Evolutionary conservation across 495 filamentous ascomycete species (phyloP).

Genomic region (Xylaria telfairii): DNA sequence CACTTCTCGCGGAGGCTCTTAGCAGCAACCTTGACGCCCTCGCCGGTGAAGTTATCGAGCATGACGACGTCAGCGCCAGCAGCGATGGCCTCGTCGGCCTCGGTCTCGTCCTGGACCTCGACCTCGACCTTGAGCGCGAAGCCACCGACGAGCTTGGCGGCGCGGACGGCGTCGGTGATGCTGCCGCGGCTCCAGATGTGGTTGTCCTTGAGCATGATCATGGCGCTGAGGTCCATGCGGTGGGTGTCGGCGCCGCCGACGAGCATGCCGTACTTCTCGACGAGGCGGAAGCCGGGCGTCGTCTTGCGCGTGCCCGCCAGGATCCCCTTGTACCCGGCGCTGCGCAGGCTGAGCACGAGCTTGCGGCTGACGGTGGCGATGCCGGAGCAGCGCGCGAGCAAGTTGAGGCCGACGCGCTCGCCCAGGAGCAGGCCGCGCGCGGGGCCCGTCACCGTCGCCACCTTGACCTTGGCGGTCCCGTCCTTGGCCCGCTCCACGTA

Average conservation of each 20-base stretch:
- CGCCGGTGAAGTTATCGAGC: constrained; percentile 90
- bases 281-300: constrained; percentile 91
- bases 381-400: constrained; percentile 88
- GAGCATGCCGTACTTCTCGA: constrained; percentile 98
- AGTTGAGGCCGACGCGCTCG: constrained; percentile 91
- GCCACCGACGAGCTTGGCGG: constrained; percentile 83
- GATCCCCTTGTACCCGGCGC: constrained; percentile 76
- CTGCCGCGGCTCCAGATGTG: constrained; percentile 89
- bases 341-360: constrained; percentile 57
- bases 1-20: constrained; percentile 76
- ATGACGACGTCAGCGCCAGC: constrained; percentile 96
- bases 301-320: constrained; percentile 97
- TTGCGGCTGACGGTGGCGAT: constrained; percentile 74
- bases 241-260: constrained; percentile 91
- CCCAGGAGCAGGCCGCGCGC: constrained; percentile 86
- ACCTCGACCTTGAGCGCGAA: constrained; percentile 96
- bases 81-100: constrained; percentile 87
- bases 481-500: constrained; percentile 55
- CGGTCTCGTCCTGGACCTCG: constrained; percentile 84
- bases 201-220: constrained; percentile 99
- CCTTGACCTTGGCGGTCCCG: constrained; percentile 60
- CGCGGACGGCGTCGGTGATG: constrained; percentile 81
- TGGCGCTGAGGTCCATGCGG: constrained; percentile 86
- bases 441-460: constrained; percentile 86
- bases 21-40: constrained; percentile 75